Evolutionary conservation across 805 yeast genomes (phyloP).

Genomic region (Cyberlindnera petersonii): DNA sequence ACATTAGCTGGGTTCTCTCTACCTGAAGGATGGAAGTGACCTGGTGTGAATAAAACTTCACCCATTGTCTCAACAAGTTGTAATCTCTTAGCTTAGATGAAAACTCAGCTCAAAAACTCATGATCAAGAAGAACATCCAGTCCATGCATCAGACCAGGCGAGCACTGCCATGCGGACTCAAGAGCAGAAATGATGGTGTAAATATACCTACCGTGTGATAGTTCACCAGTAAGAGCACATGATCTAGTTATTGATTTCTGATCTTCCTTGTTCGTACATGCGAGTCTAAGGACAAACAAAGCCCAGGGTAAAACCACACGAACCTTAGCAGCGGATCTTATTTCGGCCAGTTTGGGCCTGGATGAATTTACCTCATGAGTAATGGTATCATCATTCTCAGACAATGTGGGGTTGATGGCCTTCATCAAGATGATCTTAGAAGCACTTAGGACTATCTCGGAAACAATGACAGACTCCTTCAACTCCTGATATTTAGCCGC

Average conservation of each 20-base stretch:
- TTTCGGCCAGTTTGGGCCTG: constrained; percentile 6
- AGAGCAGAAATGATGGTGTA: constrained; percentile 8
- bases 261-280: constrained; percentile 4
- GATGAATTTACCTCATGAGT: constrained; percentile 15
- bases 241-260: constrained; percentile 3
- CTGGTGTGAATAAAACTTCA: too few species aligned
- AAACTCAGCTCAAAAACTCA: too few species aligned
- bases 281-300: constrained; percentile 8
- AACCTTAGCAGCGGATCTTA: constrained; percentile 8
- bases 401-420: constrained; percentile 9
- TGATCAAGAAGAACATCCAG: too few species aligned
- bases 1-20: too few species aligned
- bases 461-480: constrained; percentile 18
- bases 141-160: too few species aligned
- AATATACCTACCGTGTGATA: constrained; percentile 10
- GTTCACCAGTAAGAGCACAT: constrained; percentile 8
- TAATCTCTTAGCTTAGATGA: too few species aligned
- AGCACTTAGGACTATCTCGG: constrained; percentile 21
- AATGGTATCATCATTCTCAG: constrained; percentile 6
- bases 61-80: too few species aligned
- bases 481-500: constrained; percentile 14
- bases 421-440: constrained; percentile 20
- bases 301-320: constrained; percentile 14
- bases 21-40: too few species aligned
- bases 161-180: constrained; percentile 13